Percentiles rank a stretch among this genome's conserved stretches.
These are phyloP conservation scores for Pichia terricola DNA, from an alignment of 1,139 yeast species.

Conservation along the genomic window DNA sequence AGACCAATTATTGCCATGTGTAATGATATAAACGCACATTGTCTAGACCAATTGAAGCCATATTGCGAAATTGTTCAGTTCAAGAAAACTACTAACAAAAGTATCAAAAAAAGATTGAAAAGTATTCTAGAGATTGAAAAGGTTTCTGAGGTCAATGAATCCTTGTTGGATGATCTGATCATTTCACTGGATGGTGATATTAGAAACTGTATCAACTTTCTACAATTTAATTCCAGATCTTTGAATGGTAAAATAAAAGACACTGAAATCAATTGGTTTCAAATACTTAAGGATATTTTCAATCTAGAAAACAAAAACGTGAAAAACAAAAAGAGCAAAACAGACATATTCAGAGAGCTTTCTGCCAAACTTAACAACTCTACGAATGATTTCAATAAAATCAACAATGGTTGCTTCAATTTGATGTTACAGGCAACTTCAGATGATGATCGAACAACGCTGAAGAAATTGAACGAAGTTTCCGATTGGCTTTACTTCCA, in stretches of 20 bases:
- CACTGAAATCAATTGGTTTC: constrained; percentile 50
- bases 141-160: constrained; percentile 21
- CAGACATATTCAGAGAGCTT: constrained; percentile 38
- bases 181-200: constrained; percentile 75
- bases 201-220: constrained; percentile 72
- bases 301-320: constrained; percentile 29
- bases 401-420: constrained; percentile 66
- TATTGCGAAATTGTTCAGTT: constrained; percentile 64
- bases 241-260: constrained; percentile 34
- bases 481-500: constrained; percentile 74
- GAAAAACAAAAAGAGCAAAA: constrained; percentile 30
- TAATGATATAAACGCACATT: constrained; percentile 69
- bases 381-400: constrained; percentile 45
- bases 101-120: constrained; percentile 38
- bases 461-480: constrained; percentile 49
- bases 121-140: constrained; percentile 43
- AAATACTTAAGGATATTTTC: constrained; percentile 45
- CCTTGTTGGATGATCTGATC: constrained; percentile 46
- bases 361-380: constrained; percentile 38
- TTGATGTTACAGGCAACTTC: constrained; percentile 28
- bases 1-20: constrained; percentile 92
- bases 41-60: constrained; percentile 66
- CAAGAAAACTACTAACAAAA: constrained; percentile 45
- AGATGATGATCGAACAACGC: constrained; percentile 44
- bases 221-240: constrained; percentile 51